phyloP scores from a whole-genome alignment of 2,329 filamentous ascomycete species.

The Didymella segeticola region DNA sequence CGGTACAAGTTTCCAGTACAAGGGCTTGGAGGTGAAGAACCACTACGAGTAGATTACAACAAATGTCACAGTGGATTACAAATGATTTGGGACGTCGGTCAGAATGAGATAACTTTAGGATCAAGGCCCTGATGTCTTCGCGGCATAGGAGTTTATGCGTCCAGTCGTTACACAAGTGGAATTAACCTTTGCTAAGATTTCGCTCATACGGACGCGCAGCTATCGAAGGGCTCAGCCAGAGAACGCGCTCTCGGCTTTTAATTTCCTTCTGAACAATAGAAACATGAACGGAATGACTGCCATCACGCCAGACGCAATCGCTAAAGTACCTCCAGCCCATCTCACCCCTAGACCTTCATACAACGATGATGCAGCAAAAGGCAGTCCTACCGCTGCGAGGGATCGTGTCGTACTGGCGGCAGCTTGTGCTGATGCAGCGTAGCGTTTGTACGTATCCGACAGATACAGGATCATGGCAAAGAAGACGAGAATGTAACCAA shows the following conservation, averaged over 20 bases:
- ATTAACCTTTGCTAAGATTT: too few species aligned
- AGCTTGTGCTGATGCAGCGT: slow-evolving; percentile 67
- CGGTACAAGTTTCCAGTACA: slow-evolving; percentile 55
- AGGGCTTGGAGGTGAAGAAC: slow-evolving; percentile 50
- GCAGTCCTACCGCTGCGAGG: slow-evolving; percentile 2
- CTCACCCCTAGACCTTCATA: slow-evolving; percentile 1
- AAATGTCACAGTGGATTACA: too few species aligned
- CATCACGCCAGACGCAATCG: slow-evolving; percentile 5
- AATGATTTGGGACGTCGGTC: too few species aligned
- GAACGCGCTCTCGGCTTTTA: slow-evolving; percentile 6
- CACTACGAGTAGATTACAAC: slow-evolving; percentile 38
- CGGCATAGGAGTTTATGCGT: too few species aligned
- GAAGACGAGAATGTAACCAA: slow-evolving; percentile 67
- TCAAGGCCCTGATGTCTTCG: too few species aligned
- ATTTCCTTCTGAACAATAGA: not conserved
- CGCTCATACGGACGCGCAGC: too few species aligned
- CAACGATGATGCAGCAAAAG: slow-evolving; percentile 1
- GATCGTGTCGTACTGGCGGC: slow-evolving; percentile 8
- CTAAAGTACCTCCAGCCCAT: slow-evolving; percentile 1
- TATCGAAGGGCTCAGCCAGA: too few species aligned
- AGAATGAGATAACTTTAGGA: too few species aligned
- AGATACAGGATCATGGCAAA: slow-evolving; percentile 49
- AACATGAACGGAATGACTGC: slow-evolving; percentile 8
- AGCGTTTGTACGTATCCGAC: slow-evolving; percentile 64
- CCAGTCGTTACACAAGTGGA: too few species aligned